Base-by-base conservation (phyloP, 345 rosid genomes). In the Salix purpurea region DNA sequence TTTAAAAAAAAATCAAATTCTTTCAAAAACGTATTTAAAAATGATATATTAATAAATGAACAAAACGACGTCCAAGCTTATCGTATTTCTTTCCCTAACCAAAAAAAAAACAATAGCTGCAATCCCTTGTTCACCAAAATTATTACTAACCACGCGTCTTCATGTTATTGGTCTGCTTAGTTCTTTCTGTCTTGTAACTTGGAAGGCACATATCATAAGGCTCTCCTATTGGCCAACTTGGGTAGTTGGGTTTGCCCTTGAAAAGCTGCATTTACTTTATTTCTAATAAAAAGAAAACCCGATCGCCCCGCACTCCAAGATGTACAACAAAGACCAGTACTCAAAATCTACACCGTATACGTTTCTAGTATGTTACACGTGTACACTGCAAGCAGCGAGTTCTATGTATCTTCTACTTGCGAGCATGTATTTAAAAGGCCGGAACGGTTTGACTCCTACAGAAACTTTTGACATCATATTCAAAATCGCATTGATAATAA, bases 381-480 rank as follows among this genome's bases (percentile, higher is more conserved):
- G 9, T 10, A 21, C 14, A 54, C 18, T 26, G 24, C 11, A 28
- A 0, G 1, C 2, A 16, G 76, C 76, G 69, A 18, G 58, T 73
- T 9, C 7, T 4, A 0, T 4, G 2, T 1, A 68, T 15, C 0
- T 8, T 6, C 13, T 8, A 15, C 8, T 28, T 16, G 26, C 4
- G 72, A 30, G 13, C n/a, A 37, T 34, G 23, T 16, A 18, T 24
- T 34, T 18, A 23, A n/a, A 13, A 23, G 28, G 21, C 11, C 19
- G 39, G n/a, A 54, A 30, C 24, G 48, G 58, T 77, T 80, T 80
- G 83, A 80, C 86, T 80, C 77, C n/a, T 34, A 26, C 7, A 26
- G 9, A 21, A 60, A 60, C 76, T 71, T 69, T 69, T 46, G 61
- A 64, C 76, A 68, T 60, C 76, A 61, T 28, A 28, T 58, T 3